Base-by-base conservation (phyloP, 2,329 filamentous ascomycete genomes). In the Aspergillus sp. region DNA sequence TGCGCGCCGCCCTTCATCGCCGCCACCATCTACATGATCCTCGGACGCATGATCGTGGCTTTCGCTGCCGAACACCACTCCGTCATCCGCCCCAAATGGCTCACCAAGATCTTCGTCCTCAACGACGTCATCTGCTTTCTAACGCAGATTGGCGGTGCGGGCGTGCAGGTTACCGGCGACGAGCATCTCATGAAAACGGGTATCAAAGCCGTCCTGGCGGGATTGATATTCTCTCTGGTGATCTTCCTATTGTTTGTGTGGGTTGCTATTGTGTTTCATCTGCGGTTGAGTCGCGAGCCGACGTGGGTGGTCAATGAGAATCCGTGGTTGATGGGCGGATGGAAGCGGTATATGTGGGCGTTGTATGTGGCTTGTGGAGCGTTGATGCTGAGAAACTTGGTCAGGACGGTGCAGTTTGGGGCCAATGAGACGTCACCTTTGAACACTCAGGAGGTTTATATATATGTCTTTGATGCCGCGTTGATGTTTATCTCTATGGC, bases 1-100 rank as follows among this genome's bases (percentile, higher is more conserved):
- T 67, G 80, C 10, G 74, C 76, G 0, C 78, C 79, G 0, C 72
- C 77, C 0, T 68, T 82, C 4, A 74, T 79, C 49, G 75, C 79
- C 8, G 71, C 70, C 15, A 71, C 66, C 3, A 55, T 72, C 5
- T 73, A 79, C 65, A 79, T 78, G 75, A 60, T 73, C 15, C 75
- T 81, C 1, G 76, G 74, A 0, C 75, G 78, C 0, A 68, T 80
- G 8, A 76, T 81, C 19, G 11, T 15, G 1, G 32, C 60, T 63
- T 3, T 58, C 74, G 11, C 68, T 75, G 4, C 74, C 2, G 75
- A 80, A 48, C 48, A 70, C 5, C 67, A 72, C 27, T 72, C 76
- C 5, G 56, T 72, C 6, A 77, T 81, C 42, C 68, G 68, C 0
- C 58, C 65, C 0, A 71, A 68, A n/a, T 69, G 72, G 62, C 63